A percentile compares a stretch with the other conserved stretches of the same genome.
phyloP scores from a whole-genome alignment of 148 eudicot species.

The Vaccinium myrtillus region DNA sequence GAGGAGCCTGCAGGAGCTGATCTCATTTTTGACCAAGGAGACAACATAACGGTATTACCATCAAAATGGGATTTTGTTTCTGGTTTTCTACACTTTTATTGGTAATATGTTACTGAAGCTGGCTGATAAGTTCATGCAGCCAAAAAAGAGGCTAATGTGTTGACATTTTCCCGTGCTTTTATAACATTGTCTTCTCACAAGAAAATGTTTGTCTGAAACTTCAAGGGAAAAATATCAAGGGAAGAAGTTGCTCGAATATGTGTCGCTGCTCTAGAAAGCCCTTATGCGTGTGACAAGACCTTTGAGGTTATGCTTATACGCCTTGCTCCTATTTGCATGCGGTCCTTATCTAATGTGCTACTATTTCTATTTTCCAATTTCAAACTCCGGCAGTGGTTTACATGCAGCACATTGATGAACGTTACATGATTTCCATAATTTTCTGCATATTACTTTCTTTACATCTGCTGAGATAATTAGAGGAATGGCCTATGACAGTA shows the following conservation, averaged over 20 bases:
- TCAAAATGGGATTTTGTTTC: not conserved
- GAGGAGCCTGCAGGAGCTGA: constrained; percentile 99
- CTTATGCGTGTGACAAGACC: constrained; percentile 87
- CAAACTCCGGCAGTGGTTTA: not conserved
- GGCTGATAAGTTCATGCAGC: not conserved
- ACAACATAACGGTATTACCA: constrained; percentile 70
- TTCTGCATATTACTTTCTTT: not conserved
- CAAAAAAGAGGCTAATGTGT: not conserved
- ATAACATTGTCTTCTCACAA: not conserved
- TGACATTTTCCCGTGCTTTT: not conserved
- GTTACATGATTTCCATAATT: not conserved
- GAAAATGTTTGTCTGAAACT: constrained; percentile 7
- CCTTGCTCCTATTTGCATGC: not conserved
- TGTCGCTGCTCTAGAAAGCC: constrained; percentile 85
- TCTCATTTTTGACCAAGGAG: constrained; percentile 96
- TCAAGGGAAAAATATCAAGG: constrained; percentile 91
- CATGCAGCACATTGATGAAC: not conserved
- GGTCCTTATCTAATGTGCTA: not conserved
- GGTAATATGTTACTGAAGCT: not conserved
- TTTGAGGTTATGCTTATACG: constrained; percentile 63
- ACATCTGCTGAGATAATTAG: not conserved
- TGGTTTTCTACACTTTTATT: not conserved
- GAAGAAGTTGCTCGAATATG: constrained; percentile 94
- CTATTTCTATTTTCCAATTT: not conserved
- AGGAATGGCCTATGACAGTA: not conserved